Evolutionary conservation across 176 grass and related monocot genomes (phyloP), one percentile per base, ranked within the genome.

Genomic region (Musa schizocarpa): DNA sequence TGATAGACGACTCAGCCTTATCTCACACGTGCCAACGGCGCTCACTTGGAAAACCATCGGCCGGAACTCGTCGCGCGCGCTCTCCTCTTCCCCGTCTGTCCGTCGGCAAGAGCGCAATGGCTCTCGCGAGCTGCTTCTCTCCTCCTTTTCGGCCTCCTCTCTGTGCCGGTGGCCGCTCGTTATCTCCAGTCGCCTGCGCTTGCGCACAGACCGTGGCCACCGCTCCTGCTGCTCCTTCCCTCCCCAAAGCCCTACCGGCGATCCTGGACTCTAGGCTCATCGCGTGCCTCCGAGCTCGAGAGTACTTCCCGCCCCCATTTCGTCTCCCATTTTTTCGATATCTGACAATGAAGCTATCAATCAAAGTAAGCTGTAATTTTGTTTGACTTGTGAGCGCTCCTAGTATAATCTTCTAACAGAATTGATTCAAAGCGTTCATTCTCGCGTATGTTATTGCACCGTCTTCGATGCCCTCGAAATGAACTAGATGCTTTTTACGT

Each of bases 261-360:
- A 72, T 80, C n/a, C 27, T 73, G 1, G 61, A 53, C 13, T 73
- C 78, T 14, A 51, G 1, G 55, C 20, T 80, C 56, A 80, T 73
- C 54, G 78, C 78, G 5, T 80, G 78, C 68, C 69, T 80, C 43
- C 78, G 78, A 20, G 78, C 78, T 49, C 43, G 63, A 62, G 78
- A 80, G 78, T 80, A 80, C 20, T 52, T 7, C 29, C 68, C 63
- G 9, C 8, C 27, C 5, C 17, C 52, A 9, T 34, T 53, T 67
- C 22, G 6, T 57, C 52, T 50, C 8, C 2, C 16, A 5, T 13
- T 27, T 79, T 27, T 51, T 58, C 13, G 8, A 19, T 4, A 54
- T 52, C 62, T 57, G 9, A 75, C 13, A 3, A 8, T 17, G 13
- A 9, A 27, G 26, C 26, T 14, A 43, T 43, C 34, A 6, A 43